Evolutionary conservation across 2,329 filamentous ascomycete species (phyloP).

Genomic region (Pseudogymnoascus sp.): DNA sequence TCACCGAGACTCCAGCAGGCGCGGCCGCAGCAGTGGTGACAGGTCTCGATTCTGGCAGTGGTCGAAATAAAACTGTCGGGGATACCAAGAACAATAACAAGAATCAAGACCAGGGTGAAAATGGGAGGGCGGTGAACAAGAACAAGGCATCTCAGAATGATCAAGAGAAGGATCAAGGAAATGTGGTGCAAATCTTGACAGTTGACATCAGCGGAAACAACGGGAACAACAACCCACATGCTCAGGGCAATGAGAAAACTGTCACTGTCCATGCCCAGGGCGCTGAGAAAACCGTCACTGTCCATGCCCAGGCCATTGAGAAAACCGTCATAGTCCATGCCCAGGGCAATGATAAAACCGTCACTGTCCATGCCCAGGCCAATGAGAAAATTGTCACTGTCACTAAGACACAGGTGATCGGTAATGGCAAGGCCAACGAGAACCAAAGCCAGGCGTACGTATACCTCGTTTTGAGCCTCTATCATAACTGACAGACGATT

Average conservation of each 20-base stretch:
- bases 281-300: not conserved
- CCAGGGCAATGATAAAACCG: not conserved
- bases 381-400: not conserved
- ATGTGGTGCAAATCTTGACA: conserved; percentile 5
- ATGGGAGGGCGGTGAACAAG: not conserved
- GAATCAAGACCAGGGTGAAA: not conserved
- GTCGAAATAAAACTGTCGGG: not conserved
- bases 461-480: not conserved
- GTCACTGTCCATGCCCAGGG: not conserved
- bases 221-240: not conserved
- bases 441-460: not conserved
- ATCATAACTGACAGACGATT: not conserved
- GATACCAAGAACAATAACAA: not conserved
- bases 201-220: conserved; percentile 1
- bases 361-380: not conserved
- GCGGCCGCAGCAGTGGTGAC: not conserved
- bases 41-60: not conserved
- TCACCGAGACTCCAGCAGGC: not conserved
- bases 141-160: not conserved
- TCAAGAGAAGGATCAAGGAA: not conserved
- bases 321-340: not conserved
- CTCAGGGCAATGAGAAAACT: not conserved
- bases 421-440: not conserved
- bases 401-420: not conserved
- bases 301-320: not conserved